phyloP scores from a whole-genome alignment of 495 filamentous ascomycete species.

The Xylaria flabelliformis region DNA sequence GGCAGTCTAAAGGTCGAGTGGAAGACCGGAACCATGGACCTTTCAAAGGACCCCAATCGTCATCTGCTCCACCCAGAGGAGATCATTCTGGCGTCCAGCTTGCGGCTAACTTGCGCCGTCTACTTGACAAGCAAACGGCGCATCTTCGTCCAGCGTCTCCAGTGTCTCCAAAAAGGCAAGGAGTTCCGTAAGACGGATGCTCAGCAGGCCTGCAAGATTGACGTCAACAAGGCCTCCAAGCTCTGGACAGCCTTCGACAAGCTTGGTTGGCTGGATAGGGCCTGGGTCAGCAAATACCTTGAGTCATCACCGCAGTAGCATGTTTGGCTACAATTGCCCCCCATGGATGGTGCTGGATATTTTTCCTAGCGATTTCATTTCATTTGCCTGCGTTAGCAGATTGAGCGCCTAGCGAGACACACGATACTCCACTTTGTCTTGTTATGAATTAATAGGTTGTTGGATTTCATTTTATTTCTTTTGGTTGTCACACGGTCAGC shows the following conservation, averaged over 20 bases:
- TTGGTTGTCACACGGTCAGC: not conserved
- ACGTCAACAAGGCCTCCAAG: conserved; percentile 98
- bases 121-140: conserved; percentile 95
- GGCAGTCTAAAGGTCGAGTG: conserved; percentile 85
- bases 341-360: not conserved
- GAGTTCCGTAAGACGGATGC: conserved; percentile 98
- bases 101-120: conserved; percentile 86
- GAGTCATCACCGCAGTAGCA: conserved; percentile 25
- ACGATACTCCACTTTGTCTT: conserved; percentile 11
- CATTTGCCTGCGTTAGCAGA: conserved; percentile 20
- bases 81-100: conserved; percentile 74
- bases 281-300: conserved; percentile 63
- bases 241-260: conserved; percentile 91
- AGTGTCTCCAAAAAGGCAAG: conserved; percentile 72
- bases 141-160: conserved; percentile 81
- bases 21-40: conserved; percentile 82
- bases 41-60: conserved; percentile 78
- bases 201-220: conserved; percentile 96
- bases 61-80: conserved; percentile 82
- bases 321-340: not conserved
- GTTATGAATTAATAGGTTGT: not conserved
- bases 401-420: conserved; percentile 29
- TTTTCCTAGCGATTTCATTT: conserved; percentile 12
- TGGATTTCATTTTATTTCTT: not conserved
- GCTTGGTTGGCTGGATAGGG: conserved; percentile 82